Percentiles rank a stretch among this genome's conserved stretches.
phyloP scores from a whole-genome alignment of 805 yeast genomes.

The Myxozyma nipponensis region DNA sequence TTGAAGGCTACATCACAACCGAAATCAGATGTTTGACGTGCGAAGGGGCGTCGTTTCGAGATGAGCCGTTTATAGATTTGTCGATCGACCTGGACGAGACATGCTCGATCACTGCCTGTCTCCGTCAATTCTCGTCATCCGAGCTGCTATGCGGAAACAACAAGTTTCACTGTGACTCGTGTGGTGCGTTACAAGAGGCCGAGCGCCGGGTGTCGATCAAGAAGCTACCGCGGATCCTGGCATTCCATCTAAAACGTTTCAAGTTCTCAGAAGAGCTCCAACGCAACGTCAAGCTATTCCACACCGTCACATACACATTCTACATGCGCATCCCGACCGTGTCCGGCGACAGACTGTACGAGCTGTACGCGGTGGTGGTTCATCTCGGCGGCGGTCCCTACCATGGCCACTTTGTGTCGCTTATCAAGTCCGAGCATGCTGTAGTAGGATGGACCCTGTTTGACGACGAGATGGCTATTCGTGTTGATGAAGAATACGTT shows the following conservation, averaged over 20 bases:
- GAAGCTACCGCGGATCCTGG: constrained; percentile 72
- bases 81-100: constrained; percentile 79
- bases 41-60: constrained; percentile 74
- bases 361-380: constrained; percentile 81
- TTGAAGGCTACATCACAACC: constrained; percentile 81
- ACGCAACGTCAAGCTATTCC: constrained; percentile 79
- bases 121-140: constrained; percentile 76
- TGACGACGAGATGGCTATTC: constrained; percentile 93
- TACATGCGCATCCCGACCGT: constrained; percentile 56
- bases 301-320: constrained; percentile 77
- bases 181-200: constrained; percentile 90
- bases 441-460: constrained; percentile 94
- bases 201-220: constrained; percentile 82
- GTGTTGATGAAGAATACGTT: constrained; percentile 79
- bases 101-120: constrained; percentile 66
- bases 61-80: constrained; percentile 82
- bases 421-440: constrained; percentile 69
- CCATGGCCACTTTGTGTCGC: constrained; percentile 92
- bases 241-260: constrained; percentile 86
- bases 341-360: constrained; percentile 63
- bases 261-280: constrained; percentile 83
- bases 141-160: constrained; percentile 84
- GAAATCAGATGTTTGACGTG: constrained; percentile 89
- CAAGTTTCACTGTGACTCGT: constrained; percentile 88
- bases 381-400: constrained; percentile 98